These are phyloP conservation scores for Pseudopediastrum boryanum DNA, from an alignment of 139 green algal genomes.

Conservation along the genomic window DNA sequence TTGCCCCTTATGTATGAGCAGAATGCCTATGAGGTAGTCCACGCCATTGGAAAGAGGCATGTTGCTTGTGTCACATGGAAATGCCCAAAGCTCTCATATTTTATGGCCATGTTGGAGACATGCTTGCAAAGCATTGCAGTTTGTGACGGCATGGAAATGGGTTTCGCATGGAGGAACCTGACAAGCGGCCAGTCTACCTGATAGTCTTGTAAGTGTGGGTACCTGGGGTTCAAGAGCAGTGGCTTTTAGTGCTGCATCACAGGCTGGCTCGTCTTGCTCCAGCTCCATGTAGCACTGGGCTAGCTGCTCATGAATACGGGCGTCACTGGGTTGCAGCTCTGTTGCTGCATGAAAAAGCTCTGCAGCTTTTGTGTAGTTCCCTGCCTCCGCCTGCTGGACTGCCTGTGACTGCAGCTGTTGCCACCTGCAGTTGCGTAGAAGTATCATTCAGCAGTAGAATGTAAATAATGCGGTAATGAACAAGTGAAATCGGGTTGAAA, in stretches of 20 bases:
- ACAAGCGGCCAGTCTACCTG: too few species aligned
- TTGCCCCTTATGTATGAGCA: background rate
- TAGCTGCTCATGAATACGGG: constrained; percentile 41
- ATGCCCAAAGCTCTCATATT: background rate
- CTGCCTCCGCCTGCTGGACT: constrained; percentile 41
- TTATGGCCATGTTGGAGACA: background rate
- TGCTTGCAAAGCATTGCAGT: background rate
- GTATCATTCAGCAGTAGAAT: background rate
- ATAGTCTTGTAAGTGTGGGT: background rate
- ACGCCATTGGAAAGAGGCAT: background rate
- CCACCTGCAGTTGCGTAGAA: background rate
- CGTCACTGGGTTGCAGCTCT: background rate
- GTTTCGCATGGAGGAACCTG: too few species aligned
- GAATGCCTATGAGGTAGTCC: background rate
- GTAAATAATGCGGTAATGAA: background rate
- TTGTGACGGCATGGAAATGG: too few species aligned
- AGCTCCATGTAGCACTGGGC: constrained; percentile 47
- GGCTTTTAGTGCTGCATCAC: constrained; percentile 20
- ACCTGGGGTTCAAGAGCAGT: constrained; percentile 25
- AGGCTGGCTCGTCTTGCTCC: constrained; percentile 14
- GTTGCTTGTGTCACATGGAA: background rate
- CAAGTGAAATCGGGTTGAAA: background rate
- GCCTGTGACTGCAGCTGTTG: background rate
- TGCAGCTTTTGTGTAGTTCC: constrained; percentile 32
- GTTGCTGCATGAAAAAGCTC: constrained; percentile 19